Evolutionary conservation across 305 asterid genomes (phyloP).

Genomic region (Rubia peregrina): DNA sequence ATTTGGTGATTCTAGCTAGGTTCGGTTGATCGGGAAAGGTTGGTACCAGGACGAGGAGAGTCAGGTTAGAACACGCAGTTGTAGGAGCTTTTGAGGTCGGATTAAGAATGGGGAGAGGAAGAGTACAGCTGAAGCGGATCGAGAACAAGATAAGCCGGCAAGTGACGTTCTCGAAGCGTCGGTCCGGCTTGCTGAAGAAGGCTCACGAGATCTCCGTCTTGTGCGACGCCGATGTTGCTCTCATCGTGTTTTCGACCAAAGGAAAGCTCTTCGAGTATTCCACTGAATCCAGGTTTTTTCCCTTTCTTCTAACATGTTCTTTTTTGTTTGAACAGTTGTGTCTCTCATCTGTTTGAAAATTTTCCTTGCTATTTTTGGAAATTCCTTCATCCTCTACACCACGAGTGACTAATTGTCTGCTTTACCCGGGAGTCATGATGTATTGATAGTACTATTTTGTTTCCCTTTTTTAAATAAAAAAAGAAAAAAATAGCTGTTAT

Average conservation of each 20-base stretch:
- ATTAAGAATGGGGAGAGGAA: conserved; percentile 56
- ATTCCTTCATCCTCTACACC: background rate
- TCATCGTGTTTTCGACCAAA: conserved; percentile 55
- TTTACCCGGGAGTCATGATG: background rate
- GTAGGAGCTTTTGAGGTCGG: background rate
- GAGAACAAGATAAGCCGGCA: conserved; percentile 69
- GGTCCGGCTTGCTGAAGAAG: conserved; percentile 56
- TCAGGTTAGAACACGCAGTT: background rate
- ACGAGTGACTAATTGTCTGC: background rate
- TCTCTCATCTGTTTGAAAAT: background rate
- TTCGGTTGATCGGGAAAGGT: conserved; percentile 5
- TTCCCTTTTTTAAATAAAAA: background rate
- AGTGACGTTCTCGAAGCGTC: conserved; percentile 67
- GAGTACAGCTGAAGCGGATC: conserved; percentile 60
- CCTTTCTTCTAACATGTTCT: background rate
- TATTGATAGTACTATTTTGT: background rate
- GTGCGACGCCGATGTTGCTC: conserved; percentile 67
- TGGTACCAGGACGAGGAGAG: background rate
- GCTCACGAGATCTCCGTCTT: conserved; percentile 74
- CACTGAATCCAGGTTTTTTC: conserved; percentile 45
- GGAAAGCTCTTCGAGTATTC: conserved; percentile 62
- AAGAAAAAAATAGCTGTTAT: too few relatives aligned
- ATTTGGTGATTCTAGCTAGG: background rate
- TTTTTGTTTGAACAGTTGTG: too few relatives aligned
- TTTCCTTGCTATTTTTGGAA: background rate